Evolutionary conservation across 148 eudicot genomes (phyloP).

Genomic region (Rhododendron williamsianum): DNA sequence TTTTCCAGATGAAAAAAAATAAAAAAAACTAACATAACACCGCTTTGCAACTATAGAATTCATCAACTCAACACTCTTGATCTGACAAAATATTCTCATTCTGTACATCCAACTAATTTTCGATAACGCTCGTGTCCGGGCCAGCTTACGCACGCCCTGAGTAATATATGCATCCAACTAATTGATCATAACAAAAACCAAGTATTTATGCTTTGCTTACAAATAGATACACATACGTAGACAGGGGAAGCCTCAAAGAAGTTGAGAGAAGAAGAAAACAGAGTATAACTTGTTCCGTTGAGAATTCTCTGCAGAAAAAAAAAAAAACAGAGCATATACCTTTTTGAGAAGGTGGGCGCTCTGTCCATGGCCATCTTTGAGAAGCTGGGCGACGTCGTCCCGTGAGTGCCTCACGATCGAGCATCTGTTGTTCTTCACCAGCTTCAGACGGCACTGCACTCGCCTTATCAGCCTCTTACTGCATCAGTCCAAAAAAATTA

Average conservation of each 20-base stretch:
- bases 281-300: background rate
- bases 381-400: conserved; percentile 62
- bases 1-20: background rate
- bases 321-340: conserved; percentile 29
- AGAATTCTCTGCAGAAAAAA: background rate
- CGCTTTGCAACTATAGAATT: background rate
- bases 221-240: background rate
- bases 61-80: background rate
- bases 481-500: background rate
- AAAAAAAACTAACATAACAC: too few relatives aligned
- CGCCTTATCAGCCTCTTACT: conserved; percentile 68
- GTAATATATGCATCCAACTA: too few relatives aligned
- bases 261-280: background rate
- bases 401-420: conserved; percentile 41
- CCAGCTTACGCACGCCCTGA: too few relatives aligned
- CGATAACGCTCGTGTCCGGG: too few relatives aligned
- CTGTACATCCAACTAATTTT: background rate
- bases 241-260: background rate
- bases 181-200: background rate
- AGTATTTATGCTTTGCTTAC: too few relatives aligned
- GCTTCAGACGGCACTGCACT: conserved; percentile 64
- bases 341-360: conserved; percentile 17
- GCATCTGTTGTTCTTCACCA: conserved; percentile 56
- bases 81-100: background rate
- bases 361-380: conserved; percentile 45